These are phyloP conservation scores for Leishmania mexicana DNA, from an alignment of 208 protist genomes.

Conservation along the genomic window DNA sequence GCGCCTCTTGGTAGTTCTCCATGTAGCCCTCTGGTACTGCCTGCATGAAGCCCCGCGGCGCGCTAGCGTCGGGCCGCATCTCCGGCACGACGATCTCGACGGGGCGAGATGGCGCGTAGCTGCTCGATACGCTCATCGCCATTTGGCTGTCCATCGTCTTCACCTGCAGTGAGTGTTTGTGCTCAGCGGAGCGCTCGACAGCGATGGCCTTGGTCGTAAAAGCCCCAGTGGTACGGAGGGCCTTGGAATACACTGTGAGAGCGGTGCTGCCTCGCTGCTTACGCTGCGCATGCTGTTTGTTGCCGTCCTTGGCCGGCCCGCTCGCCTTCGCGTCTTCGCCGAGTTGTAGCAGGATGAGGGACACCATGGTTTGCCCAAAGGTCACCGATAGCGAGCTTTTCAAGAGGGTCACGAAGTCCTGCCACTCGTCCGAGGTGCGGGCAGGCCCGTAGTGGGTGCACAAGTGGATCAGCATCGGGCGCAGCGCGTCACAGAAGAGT, in stretches of 20 bases:
- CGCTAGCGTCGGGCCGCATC: conserved; percentile 66
- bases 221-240: conserved; percentile 62
- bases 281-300: background rate
- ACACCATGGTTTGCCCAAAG: conserved; percentile 77
- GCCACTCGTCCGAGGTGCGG: conserved; percentile 45
- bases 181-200: conserved; percentile 45
- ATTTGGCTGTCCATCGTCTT: conserved; percentile 90
- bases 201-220: conserved; percentile 75
- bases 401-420: conserved; percentile 68
- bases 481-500: conserved; percentile 78
- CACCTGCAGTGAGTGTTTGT: conserved; percentile 81
- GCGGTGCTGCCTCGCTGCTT: conserved; percentile 30
- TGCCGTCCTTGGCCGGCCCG: background rate
- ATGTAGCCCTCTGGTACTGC: conserved; percentile 69
- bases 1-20: conserved; percentile 64
- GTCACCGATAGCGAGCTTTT: conserved; percentile 77
- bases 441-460: conserved; percentile 48
- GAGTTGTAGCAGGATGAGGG: conserved; percentile 76
- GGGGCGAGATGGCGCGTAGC: conserved; percentile 79
- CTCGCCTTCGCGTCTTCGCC: conserved; percentile 27
- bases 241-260: conserved; percentile 64
- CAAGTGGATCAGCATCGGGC: conserved; percentile 61
- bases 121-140: conserved; percentile 86
- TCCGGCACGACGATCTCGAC: conserved; percentile 82
- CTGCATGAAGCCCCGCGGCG: conserved; percentile 82